Evolutionary conservation across 2,329 filamentous ascomycete genomes (phyloP), one percentile per base, ranked within the genome.

Genomic region (Pseudogymnoascus sp.): DNA sequence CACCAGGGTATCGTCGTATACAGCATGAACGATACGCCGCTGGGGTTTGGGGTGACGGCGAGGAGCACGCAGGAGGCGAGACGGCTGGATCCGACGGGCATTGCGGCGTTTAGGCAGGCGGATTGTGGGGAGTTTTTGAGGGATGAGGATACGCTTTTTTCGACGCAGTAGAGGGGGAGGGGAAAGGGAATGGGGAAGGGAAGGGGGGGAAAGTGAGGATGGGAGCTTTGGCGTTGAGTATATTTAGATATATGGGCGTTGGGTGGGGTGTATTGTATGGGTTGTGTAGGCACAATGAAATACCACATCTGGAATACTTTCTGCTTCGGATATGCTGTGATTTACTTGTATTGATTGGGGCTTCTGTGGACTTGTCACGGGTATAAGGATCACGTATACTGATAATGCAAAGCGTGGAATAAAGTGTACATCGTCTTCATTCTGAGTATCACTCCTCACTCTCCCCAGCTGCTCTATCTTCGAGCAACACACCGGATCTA

Each of bases 61-160:
- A 83, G 92, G 74, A 91, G 89, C 67, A 96, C 92, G 4, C 86
- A 89, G 16, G 93, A 97, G 76, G 87, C 90, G 25, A 83, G 92
- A 72, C 84, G 91, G 69, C 76, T 97, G 71, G 95, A 97, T 68
- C 95, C 95, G 0, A 99, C 95, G 0, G 92, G 89, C 10, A 89
- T 97, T 66, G 89, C 91, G 8, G 89, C 89, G 63, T 98, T 97
- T 78, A 83, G 93, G 69, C 95, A 99, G 79, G 90, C 91, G 0
- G 95, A 99, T 79, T 89, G 90, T 70, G 95, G 95, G 71, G 93
- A 98, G 79, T 99, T 96, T 74, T 80, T 99, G 73, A 86, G 95
- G 74, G 93, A 98, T 71, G 86, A 89, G 75, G 85, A 87, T 73
- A 85, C 83, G 64, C 74, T 88, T 63, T 88, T 88, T 73, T 81